Base-by-base conservation (phyloP, 2,329 filamentous ascomycete genomes). In the Mollisia scopiformis region DNA sequence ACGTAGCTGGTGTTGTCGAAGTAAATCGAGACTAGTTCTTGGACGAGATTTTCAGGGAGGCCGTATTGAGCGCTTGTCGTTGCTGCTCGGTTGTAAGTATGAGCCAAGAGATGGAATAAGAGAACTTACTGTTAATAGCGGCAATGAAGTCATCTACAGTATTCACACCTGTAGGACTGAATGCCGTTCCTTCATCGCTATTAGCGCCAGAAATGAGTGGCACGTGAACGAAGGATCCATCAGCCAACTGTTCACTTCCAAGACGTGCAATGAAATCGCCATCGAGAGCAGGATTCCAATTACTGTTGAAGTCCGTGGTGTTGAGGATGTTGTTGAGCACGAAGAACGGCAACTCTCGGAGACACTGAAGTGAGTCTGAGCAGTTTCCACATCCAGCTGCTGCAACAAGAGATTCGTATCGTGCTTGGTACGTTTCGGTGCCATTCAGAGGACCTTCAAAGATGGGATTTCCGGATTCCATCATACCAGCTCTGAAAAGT, bases 401-500 rank as follows among this genome's bases (percentile, higher is more conserved):
- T 11, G 30, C 25, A 7, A 73, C 72, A 25, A 78, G 64, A 39
- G 74, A 75, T 57, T 76, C 74, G 19, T 74, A 71, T 1, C 71
- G 69, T 0, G 62, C 61, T 47, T 70, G 63, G 30, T 58, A 65
- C 10, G 25, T 47, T 73, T 59, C 70, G 1, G 63, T 53, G 2
- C 53, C 35, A 25, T 62, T 62, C 25, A 58, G 37, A 19, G 51
- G 35, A 3, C 31, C 46, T 28, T 47, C 52, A 23, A 55, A 57
- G 19, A 56, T 41, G 2, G 58, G 62, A 13, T 57, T 59, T 8
- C 66, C 66, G 16, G 80, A 84, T 62, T 86, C 69, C 55, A 76
- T 63, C 16, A 84, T 82, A 0, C 74, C 82, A 14, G 69, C 79
- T 5, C 79, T 74, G 68, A 85, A 85, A 0, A 86, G 75, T 1